Conservation (phyloP, 106 monocot genomes). For the Chionographis japonica region DNA sequence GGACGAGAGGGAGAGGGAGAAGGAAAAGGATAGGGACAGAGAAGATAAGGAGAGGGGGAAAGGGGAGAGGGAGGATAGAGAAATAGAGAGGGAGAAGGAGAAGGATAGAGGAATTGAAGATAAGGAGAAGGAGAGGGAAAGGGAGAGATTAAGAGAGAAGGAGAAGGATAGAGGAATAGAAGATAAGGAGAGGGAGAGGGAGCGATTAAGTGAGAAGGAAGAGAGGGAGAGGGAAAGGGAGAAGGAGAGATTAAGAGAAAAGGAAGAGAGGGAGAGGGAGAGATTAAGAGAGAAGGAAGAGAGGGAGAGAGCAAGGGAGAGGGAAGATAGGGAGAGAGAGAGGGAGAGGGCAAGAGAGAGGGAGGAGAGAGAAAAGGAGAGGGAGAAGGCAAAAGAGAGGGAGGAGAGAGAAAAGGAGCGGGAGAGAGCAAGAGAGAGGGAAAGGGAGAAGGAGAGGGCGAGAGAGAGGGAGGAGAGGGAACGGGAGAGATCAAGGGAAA, state of each 20-base stretch:
- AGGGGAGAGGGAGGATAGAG: conserved; percentile 15
- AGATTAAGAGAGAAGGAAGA: conserved; percentile 12
- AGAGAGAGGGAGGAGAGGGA: conserved; percentile 5
- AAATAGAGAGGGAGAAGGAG: conserved; percentile 9
- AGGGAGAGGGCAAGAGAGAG: background rate
- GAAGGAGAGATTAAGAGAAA: background rate
- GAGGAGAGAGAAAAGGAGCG: background rate
- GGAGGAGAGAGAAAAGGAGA: conserved; percentile 15
- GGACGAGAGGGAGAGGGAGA: conserved; percentile 15
- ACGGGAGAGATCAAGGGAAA: conserved; percentile 7
- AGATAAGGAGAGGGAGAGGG: conserved; percentile 19
- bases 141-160: conserved; percentile 3
- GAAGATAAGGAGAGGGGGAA: background rate
- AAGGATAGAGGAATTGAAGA: background rate
- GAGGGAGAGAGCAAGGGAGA: background rate
- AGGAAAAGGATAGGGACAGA: conserved; percentile 7
- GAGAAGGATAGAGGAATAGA: conserved; percentile 13
- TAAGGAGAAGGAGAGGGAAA: conserved; percentile 12
- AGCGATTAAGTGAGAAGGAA: conserved; percentile 1
- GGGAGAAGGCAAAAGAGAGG: conserved; percentile 10
- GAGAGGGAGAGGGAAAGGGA: conserved; percentile 17
- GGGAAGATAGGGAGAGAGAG: conserved; percentile 1
- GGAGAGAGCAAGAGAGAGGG: conserved; percentile 12
- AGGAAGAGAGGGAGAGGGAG: background rate
- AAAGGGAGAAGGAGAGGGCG: conserved; percentile 15